phyloP scores from a whole-genome alignment of 2,329 filamentous ascomycete genomes.

The Dactylonectria macrodidyma region DNA sequence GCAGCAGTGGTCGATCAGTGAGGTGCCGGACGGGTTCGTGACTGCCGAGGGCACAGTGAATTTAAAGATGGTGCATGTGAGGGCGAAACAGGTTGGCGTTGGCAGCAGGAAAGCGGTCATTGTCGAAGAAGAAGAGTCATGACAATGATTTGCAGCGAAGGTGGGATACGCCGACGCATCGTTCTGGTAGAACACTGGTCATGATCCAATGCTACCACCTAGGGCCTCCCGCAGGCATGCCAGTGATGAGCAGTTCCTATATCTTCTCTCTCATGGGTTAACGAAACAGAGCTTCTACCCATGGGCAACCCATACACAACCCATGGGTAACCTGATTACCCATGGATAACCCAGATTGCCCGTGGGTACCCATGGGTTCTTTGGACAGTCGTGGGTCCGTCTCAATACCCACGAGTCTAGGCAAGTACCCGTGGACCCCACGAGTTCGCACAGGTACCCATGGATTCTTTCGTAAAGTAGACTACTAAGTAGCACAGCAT shows the following conservation, averaged over 20 bases:
- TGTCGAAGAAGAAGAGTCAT: background rate
- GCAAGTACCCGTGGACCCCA: background rate
- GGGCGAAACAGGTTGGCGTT: conserved; percentile 10
- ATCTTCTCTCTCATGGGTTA: background rate
- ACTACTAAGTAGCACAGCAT: no score
- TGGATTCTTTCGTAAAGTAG: background rate
- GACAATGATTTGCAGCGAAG: background rate
- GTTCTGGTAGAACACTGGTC: background rate
- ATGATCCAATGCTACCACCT: background rate
- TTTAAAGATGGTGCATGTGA: conserved; percentile 20
- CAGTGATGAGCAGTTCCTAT: background rate
- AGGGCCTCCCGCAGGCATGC: background rate
- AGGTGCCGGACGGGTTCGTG: conserved; percentile 27
- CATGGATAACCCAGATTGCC: background rate
- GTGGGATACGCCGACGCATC: no score
- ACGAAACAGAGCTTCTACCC: background rate
- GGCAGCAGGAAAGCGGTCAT: background rate
- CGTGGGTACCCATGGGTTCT: background rate
- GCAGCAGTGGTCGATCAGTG: conserved; percentile 21
- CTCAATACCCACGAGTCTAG: background rate
- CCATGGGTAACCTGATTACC: background rate
- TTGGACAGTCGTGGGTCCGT: background rate
- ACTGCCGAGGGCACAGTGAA: conserved; percentile 21
- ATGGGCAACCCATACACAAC: background rate
- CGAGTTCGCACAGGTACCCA: background rate